Percentiles rank a stretch among this genome's conserved stretches.
These are phyloP conservation scores for Chlorella sp. DNA, from an alignment of 139 green algal genomes.

Conservation along the genomic window DNA sequence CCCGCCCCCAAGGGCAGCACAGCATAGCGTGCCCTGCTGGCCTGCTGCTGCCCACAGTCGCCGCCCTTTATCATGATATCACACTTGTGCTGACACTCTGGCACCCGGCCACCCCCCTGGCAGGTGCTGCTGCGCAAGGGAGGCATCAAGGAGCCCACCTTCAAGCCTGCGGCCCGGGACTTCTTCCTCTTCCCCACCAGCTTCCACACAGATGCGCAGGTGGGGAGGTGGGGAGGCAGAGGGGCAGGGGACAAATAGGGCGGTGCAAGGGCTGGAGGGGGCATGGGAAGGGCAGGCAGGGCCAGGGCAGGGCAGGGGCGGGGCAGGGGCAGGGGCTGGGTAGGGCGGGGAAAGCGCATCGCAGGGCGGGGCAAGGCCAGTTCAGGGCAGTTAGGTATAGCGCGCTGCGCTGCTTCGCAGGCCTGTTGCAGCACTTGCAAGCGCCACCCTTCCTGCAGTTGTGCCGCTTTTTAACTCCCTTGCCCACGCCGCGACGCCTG, in stretches of 20 bases:
- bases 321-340: no score
- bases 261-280: no score
- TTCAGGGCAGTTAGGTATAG: neutral
- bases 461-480: neutral
- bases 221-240: conserved; percentile 25
- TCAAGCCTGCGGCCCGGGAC: conserved; percentile 31
- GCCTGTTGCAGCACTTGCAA: neutral
- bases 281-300: neutral
- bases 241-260: no score
- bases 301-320: no score
- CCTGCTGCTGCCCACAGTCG: neutral
- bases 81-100: neutral
- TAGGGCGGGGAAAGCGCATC: neutral
- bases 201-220: conserved; percentile 64
- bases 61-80: neutral
- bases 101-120: neutral
- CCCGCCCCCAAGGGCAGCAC: no score
- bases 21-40: no score
- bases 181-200: conserved; percentile 69
- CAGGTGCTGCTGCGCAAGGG: conserved; percentile 80
- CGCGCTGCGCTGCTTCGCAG: neutral
- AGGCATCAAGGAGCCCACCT: conserved; percentile 73
- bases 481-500: neutral
- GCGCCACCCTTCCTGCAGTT: neutral
- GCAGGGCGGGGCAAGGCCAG: neutral